Conservation (phyloP, 2,329 filamentous ascomycete species). For the Colletotrichum spaethianum region DNA sequence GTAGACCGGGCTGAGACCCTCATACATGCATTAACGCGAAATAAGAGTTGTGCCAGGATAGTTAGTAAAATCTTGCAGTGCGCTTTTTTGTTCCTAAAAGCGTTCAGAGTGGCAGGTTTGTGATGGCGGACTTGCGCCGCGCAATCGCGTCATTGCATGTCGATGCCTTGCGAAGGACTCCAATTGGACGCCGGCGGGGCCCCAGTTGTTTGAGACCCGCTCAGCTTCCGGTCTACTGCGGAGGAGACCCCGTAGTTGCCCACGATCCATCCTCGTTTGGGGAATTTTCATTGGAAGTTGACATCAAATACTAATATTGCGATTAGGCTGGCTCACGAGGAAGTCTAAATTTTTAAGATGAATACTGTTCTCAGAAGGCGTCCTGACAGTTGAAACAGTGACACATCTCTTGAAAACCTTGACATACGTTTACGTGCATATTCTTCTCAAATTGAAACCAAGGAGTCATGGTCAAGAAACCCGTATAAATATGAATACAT, state of each 20-base stretch:
- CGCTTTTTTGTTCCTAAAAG: constrained; percentile 5
- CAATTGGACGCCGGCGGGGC: constrained; percentile 31
- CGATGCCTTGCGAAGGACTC: neutral
- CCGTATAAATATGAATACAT: too few species aligned
- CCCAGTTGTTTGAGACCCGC: constrained; percentile 24
- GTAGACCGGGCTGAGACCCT: neutral
- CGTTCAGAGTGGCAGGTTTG: constrained; percentile 10
- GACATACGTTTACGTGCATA: neutral
- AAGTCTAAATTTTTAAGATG: neutral
- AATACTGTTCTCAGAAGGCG: neutral
- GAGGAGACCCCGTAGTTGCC: neutral
- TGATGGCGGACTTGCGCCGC: constrained; percentile 38
- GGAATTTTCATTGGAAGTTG: neutral
- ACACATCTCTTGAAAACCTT: neutral
- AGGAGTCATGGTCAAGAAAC: neutral
- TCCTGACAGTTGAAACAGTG: neutral
- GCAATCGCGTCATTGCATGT: constrained; percentile 36
- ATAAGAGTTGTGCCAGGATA: constrained; percentile 8
- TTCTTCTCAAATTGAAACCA: neutral
- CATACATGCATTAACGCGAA: constrained; percentile 30
- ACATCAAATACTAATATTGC: neutral
- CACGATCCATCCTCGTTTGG: constrained; percentile 1
- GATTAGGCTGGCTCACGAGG: neutral
- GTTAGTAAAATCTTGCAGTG: neutral
- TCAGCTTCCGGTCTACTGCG: constrained; percentile 15